These are phyloP conservation scores for Paraphoma sp. DNA, from an alignment of 2,329 filamentous ascomycete species.

Conservation along the genomic window DNA sequence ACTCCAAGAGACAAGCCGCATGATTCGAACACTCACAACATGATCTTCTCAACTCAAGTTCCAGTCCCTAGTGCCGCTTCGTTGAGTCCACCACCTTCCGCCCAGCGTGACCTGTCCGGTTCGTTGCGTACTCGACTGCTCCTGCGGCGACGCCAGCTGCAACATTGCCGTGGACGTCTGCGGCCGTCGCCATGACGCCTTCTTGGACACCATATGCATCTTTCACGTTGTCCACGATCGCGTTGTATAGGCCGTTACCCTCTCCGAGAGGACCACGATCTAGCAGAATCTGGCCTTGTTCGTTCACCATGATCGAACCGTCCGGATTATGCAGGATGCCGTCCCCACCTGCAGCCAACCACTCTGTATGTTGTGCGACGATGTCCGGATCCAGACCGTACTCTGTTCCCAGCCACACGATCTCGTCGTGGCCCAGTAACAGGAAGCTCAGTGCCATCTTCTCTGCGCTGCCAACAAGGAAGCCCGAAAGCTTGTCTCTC, in stretches of 20 bases:
- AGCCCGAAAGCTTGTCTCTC: not conserved
- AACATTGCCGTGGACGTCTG: not conserved
- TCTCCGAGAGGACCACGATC: constrained; percentile 68
- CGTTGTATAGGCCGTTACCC: not conserved
- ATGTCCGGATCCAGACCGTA: not conserved
- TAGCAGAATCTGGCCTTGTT: constrained; percentile 91
- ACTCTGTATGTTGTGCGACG: not conserved
- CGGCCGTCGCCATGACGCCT: not conserved
- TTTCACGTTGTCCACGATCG: not conserved
- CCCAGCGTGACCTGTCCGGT: not conserved
- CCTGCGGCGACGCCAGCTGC: not conserved
- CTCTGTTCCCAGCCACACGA: not conserved
- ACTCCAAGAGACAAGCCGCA: too few species aligned
- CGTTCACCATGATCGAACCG: constrained; percentile 90
- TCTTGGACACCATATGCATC: not conserved
- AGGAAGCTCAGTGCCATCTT: constrained; percentile 1
- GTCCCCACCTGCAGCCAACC: not conserved
- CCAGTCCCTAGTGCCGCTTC: too few species aligned
- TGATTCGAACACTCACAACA: too few species aligned
- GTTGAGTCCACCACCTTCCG: not conserved
- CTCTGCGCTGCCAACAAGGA: constrained; percentile 1
- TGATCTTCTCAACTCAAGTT: too few species aligned
- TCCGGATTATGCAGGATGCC: not conserved
- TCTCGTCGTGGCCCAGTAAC: constrained; percentile 1
- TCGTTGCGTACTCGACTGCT: not conserved